These are phyloP conservation scores for Scheffersomyces parashehatae DNA, from an alignment of 1,139 yeast species.

Conservation along the genomic window DNA sequence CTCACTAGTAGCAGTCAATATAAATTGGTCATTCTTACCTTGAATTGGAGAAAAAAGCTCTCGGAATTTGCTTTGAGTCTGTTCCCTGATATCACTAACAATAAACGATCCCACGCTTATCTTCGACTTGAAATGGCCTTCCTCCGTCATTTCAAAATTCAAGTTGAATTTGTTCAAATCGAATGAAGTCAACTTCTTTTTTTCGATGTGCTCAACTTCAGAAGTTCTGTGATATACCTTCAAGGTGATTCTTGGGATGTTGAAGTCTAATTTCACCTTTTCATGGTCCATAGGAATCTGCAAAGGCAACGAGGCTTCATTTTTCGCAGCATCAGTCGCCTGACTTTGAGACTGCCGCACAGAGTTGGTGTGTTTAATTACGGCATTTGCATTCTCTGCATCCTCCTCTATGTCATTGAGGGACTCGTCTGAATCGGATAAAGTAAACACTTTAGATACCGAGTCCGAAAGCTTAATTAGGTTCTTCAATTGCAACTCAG, in stretches of 20 bases:
- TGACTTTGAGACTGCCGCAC: constrained; percentile 4
- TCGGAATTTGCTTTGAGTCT: constrained; percentile 66
- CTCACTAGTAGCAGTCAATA: constrained; percentile 51
- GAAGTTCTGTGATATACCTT: constrained; percentile 63
- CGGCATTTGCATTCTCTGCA: constrained; percentile 57
- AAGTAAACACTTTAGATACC: constrained; percentile 56
- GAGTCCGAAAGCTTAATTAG: constrained; percentile 57
- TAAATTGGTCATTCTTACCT: constrained; percentile 70
- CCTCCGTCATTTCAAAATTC: constrained; percentile 50
- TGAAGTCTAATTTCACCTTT: constrained; percentile 53
- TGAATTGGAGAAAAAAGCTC: constrained; percentile 75
- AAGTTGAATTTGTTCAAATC: constrained; percentile 61
- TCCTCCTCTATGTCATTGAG: constrained; percentile 62
- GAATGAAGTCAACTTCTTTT: constrained; percentile 59
- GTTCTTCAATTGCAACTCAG: constrained; percentile 75
- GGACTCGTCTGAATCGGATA: constrained; percentile 33
- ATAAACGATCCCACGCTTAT: constrained; percentile 71
- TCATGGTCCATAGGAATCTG: constrained; percentile 29
- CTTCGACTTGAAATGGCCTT: constrained; percentile 60
- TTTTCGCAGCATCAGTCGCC: constrained; percentile 1
- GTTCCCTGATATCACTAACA: constrained; percentile 69
- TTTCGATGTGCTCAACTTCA: constrained; percentile 33
- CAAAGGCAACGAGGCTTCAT: not conserved
- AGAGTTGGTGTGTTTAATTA: constrained; percentile 30
- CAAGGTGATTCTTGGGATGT: constrained; percentile 63